Evolutionary conservation across 2,329 filamentous ascomycete genomes (phyloP).

Genomic region (Talaromyces sp.): DNA sequence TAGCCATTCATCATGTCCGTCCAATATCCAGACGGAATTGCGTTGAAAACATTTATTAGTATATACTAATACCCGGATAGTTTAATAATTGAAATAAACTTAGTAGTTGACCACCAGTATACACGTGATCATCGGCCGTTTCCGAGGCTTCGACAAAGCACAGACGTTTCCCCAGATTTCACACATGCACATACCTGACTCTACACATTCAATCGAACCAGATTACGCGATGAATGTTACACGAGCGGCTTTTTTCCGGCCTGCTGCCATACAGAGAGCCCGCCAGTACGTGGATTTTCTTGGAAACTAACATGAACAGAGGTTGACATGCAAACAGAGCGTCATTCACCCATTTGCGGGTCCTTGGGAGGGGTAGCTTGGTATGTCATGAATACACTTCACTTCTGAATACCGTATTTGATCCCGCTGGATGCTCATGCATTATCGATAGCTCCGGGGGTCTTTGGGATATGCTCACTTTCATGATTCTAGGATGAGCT

Average conservation of each 20-base stretch:
- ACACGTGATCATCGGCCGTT: slow-evolving; percentile 15
- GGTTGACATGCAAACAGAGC: slow-evolving; percentile 8
- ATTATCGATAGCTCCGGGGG: too few species aligned
- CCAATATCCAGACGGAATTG: too few species aligned
- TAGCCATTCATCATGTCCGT: too few species aligned
- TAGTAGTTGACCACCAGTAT: neutral
- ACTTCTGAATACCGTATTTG: neutral
- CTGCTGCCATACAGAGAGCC: neutral
- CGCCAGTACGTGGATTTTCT: neutral
- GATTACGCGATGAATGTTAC: neutral
- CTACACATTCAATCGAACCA: neutral
- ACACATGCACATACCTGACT: slow-evolving; percentile 3
- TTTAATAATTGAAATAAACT: neutral
- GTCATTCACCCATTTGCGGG: slow-evolving; percentile 4
- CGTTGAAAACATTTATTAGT: neutral
- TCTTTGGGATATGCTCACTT: too few species aligned
- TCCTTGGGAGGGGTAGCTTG: slow-evolving; percentile 1
- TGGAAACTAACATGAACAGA: neutral
- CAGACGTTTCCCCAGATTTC: slow-evolving; percentile 12
- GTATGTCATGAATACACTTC: slow-evolving; percentile 2
- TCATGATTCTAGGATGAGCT: neutral
- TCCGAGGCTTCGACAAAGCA: slow-evolving; percentile 4
- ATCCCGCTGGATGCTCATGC: too few species aligned
- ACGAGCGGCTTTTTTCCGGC: neutral
- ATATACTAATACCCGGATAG: too few species aligned